A percentile compares a stretch with the other conserved stretches of the same genome.
These are phyloP conservation scores for Pseudonitzschia delicatissima DNA, from an alignment of 108 stramenopile genomes.

Conservation along the genomic window DNA sequence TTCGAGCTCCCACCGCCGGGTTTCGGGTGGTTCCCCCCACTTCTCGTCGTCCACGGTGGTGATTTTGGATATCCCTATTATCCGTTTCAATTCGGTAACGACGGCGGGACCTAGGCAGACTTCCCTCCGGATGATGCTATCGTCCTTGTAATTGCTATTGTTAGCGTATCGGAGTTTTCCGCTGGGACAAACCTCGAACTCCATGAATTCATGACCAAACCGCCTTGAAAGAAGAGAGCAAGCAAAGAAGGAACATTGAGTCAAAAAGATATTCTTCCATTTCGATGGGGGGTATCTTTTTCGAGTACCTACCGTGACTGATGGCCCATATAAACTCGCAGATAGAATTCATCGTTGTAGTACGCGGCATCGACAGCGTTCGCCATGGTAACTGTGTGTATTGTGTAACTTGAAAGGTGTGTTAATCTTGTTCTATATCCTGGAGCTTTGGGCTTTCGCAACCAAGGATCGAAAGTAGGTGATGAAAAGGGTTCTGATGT, in stretches of 20 bases:
- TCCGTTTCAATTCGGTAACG: constrained; percentile 69
- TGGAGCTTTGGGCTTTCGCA: no score
- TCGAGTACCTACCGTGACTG: constrained; percentile 36
- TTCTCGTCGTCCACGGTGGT: constrained; percentile 56
- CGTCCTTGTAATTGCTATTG: constrained; percentile 82
- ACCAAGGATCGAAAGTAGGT: no score
- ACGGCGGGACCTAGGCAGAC: constrained; percentile 70
- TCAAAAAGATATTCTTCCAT: neutral
- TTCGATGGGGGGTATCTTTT: neutral
- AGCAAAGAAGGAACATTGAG: neutral
- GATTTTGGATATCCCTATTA: constrained; percentile 56
- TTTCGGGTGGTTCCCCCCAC: constrained; percentile 71
- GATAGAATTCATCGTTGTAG: constrained; percentile 59
- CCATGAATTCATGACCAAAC: constrained; percentile 90
- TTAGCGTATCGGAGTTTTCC: constrained; percentile 90
- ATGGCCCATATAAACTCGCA: constrained; percentile 80
- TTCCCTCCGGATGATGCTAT: constrained; percentile 85
- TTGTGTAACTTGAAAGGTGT: neutral
- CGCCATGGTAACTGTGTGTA: constrained; percentile 12
- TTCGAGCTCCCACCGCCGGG: constrained; percentile 83
- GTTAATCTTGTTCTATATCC: no score
- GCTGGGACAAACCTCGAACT: constrained; percentile 78
- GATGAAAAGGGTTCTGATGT: no score
- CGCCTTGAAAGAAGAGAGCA: neutral
- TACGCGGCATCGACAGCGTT: neutral